phyloP scores from a whole-genome alignment of 768 basidiomycete species.

The Russula olivacea region DNA sequence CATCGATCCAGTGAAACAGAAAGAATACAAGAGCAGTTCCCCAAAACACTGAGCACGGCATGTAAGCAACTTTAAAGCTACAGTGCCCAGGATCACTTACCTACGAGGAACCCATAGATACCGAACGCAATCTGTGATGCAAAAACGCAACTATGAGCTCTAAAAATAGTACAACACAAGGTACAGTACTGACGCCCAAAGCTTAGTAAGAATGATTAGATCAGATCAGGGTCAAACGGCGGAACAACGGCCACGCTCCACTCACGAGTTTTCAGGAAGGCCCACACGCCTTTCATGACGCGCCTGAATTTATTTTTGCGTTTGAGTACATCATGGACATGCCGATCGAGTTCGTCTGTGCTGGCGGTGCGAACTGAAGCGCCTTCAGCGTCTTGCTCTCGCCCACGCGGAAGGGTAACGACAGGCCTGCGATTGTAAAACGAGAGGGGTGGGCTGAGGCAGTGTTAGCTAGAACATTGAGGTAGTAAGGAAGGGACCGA shows the following conservation, averaged over 20 bases:
- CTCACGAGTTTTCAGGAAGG: constrained; percentile 79
- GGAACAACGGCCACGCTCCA: constrained; percentile 15
- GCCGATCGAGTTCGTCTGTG: constrained; percentile 53
- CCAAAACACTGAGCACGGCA: constrained; percentile 60
- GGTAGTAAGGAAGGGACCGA: constrained; percentile 6
- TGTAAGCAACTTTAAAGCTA: constrained; percentile 2
- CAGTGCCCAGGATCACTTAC: constrained; percentile 33
- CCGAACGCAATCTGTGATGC: constrained; percentile 48
- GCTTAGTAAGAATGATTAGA: constrained; percentile 36
- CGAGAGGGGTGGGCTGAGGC: constrained; percentile 55
- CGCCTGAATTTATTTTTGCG: constrained; percentile 54
- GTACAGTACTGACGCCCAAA: constrained; percentile 50
- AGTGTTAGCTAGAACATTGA: background rate
- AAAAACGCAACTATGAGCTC: background rate
- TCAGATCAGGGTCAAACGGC: constrained; percentile 3
- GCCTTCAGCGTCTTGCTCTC: constrained; percentile 26
- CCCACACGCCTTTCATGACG: constrained; percentile 66
- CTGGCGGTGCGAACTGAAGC: constrained; percentile 37
- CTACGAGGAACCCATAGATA: constrained; percentile 72
- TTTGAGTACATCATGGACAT: constrained; percentile 70
- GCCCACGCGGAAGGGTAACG: constrained; percentile 45
- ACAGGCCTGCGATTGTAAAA: constrained; percentile 68
- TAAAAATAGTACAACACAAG: background rate
- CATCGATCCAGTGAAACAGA: constrained; percentile 59
- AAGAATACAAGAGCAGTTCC: constrained; percentile 79